Evolutionary conservation across 2,329 filamentous ascomycete species (phyloP).

Genomic region (Furcasterigmium sp.): DNA sequence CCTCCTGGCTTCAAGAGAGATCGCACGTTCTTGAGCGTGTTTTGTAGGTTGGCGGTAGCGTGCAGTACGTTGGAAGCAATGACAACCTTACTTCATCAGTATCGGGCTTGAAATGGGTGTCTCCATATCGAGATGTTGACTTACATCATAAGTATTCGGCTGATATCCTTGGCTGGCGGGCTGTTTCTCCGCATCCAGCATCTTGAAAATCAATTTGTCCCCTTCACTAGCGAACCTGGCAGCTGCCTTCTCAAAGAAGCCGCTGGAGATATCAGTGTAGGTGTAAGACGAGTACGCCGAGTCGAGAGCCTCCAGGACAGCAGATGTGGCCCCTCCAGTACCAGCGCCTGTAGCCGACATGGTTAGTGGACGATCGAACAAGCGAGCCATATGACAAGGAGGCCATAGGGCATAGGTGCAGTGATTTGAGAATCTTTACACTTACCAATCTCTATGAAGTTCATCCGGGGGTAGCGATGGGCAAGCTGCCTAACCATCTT

Average conservation of each 20-base stretch:
- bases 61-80: slow-evolving; percentile 32
- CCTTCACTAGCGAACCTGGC: neutral
- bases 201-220: slow-evolving; percentile 13
- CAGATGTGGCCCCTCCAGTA: slow-evolving; percentile 4
- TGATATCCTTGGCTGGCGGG: slow-evolving; percentile 23
- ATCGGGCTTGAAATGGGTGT: too few species aligned
- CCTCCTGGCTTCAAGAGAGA: slow-evolving; percentile 6
- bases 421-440: too few species aligned
- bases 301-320: slow-evolving; percentile 3
- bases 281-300: slow-evolving; percentile 13
- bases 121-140: too few species aligned
- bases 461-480: neutral
- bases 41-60: slow-evolving; percentile 21
- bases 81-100: too few species aligned
- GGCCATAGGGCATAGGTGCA: too few species aligned
- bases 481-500: neutral
- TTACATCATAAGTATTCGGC: slow-evolving; percentile 29
- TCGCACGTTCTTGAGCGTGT: slow-evolving; percentile 3
- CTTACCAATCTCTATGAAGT: slow-evolving; percentile 17
- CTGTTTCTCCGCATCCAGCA: slow-evolving; percentile 18
- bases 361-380: too few species aligned
- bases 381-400: too few species aligned
- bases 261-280: slow-evolving; percentile 18
- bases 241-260: slow-evolving; percentile 14
- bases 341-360: too few species aligned